Base-by-base conservation (phyloP, 2,329 filamentous ascomycete genomes). In the Beauveria sp. region DNA sequence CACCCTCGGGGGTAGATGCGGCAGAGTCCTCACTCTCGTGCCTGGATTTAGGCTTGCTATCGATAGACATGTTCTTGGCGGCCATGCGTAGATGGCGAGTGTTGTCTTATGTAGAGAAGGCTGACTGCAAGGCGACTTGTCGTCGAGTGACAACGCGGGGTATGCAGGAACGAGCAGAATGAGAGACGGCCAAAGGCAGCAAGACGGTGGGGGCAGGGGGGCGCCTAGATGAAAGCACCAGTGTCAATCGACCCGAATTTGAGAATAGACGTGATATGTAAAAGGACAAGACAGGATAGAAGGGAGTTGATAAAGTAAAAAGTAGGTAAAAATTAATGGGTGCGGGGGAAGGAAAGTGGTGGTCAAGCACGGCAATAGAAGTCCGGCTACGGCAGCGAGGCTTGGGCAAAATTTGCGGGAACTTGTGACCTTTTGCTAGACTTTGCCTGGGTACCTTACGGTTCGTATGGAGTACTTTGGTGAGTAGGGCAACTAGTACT, bases 21-120 rank as follows among this genome's bases (percentile, higher is more conserved):
- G 80, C 75, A 60, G 85, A 87, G 64, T 86, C 85, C 63, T 86
- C 83, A 64, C 81, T 84, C 65, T 85, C 82, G 65, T 86, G 82
- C 72, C 82, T 49, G 22, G 58, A 52, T 28, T 46, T 43, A 71
- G 80, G 81, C 74, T 83, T 82, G 72, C 82, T 80, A 72, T 87
- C 84, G 73, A 87, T 83, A 67, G 85, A 86, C 85, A 87, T 88
- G 74, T 86, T 84, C 75, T 86, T 83, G 75, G 83, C 82, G 84
- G 87, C 87, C 73, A 78, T 79, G 78, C 73, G 70, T 65, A 62
- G 64, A 61, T 61, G 64, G 67, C 65, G 67, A 67, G 47, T 49
- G 40, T 7, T 46, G 26, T 28, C 50, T 28, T 34, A n/a, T 20
- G 49, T n/a, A 42, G 30, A 28, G 18, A 28, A 34, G 34, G 12